These are phyloP conservation scores for Calonectria naviculata DNA, from an alignment of 2,329 filamentous ascomycete genomes.

Conservation along the genomic window DNA sequence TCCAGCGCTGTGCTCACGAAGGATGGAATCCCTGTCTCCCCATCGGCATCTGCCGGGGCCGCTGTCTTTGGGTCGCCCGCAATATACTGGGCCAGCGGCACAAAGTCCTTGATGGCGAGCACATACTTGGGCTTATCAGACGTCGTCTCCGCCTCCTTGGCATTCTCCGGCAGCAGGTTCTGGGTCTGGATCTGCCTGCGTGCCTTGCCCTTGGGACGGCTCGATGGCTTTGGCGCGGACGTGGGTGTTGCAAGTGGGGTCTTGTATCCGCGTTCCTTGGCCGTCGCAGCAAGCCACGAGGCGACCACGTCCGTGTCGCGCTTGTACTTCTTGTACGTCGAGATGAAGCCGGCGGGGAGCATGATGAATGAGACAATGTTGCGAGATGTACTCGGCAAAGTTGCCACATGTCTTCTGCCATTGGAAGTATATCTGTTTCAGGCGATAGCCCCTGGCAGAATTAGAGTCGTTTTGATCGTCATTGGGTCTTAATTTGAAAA, in stretches of 20 bases:
- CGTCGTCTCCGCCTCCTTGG: neutral
- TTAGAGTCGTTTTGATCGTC: too few relatives aligned
- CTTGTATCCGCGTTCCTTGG: conserved; percentile 1
- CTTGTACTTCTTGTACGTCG: conserved; percentile 1
- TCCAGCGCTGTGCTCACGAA: neutral
- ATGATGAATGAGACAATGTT: neutral
- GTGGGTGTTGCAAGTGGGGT: neutral
- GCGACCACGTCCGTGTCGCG: neutral
- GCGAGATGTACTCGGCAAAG: too few relatives aligned
- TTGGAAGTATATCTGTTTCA: too few relatives aligned
- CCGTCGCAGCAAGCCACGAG: neutral
- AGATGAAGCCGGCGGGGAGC: neutral
- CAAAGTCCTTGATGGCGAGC: conserved; percentile 4
- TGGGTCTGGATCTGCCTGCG: neutral
- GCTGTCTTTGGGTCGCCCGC: neutral
- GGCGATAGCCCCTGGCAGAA: too few relatives aligned
- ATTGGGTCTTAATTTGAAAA: too few relatives aligned
- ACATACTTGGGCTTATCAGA: neutral
- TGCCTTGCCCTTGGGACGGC: conserved; percentile 42
- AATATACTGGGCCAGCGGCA: conserved; percentile 7
- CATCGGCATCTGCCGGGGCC: neutral
- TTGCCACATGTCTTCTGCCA: too few relatives aligned
- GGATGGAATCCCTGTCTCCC: neutral
- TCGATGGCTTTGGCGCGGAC: neutral
- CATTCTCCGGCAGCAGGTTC: neutral